Percentiles rank a stretch among this genome's conserved stretches.
Conservation (phyloP, 257 asterid genomes). For the Gentiana macrophylla region DNA sequence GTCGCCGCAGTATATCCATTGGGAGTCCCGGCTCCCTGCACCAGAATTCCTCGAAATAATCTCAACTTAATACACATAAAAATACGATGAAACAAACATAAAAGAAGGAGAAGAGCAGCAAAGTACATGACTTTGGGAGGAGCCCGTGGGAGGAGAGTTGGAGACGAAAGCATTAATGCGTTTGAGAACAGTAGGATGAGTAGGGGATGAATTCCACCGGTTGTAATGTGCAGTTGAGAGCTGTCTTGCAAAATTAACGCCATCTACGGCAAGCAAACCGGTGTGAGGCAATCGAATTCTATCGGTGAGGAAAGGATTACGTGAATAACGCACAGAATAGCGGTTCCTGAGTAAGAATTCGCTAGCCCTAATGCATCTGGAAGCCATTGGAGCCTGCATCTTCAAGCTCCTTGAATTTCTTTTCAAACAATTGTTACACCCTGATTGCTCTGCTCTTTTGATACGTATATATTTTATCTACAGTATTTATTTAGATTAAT, state of each 20-base stretch:
- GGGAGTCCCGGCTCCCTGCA: conserved; percentile 26
- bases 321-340: conserved; percentile 4
- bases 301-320: neutral
- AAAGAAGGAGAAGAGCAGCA: neutral
- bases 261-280: conserved; percentile 6
- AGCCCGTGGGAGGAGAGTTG: conserved; percentile 42
- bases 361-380: conserved; percentile 21
- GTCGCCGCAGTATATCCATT: conserved; percentile 35
- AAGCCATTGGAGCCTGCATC: conserved; percentile 10
- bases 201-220: conserved; percentile 38
- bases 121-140: conserved; percentile 40
- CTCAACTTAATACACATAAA: neutral
- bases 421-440: too few species aligned
- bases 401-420: too few species aligned
- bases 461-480: too few species aligned
- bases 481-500: too few species aligned
- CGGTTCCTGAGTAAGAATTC: conserved; percentile 9
- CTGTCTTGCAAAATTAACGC: conserved; percentile 18
- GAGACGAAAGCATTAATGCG: conserved; percentile 57
- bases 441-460: too few species aligned
- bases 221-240: conserved; percentile 19
- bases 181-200: conserved; percentile 24
- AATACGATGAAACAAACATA: conserved; percentile 2
- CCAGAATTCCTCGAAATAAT: neutral
- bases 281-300: conserved; percentile 2